Percentiles rank a stretch among this genome's conserved stretches.
Evolutionary conservation across 2,329 filamentous ascomycete genomes (phyloP).

Genomic region (Colletotrichum acutatum): DNA sequence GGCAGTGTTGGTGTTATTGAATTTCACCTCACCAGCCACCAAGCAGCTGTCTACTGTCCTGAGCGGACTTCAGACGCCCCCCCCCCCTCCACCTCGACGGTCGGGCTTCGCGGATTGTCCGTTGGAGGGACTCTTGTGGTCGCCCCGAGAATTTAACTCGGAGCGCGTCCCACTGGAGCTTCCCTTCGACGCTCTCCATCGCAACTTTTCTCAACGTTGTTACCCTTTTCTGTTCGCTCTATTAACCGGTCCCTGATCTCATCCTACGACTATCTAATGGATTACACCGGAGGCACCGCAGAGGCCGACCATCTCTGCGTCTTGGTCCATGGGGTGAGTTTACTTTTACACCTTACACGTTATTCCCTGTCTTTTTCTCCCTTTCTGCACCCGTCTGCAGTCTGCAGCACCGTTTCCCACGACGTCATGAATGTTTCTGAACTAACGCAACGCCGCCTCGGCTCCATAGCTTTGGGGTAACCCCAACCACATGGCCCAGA

Average conservation of each 20-base stretch:
- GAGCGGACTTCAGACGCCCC: constrained; percentile 7
- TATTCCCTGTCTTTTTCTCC: constrained; percentile 12
- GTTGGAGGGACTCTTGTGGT: constrained; percentile 33
- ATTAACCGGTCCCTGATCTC: constrained; percentile 48
- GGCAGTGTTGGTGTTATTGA: constrained; percentile 23
- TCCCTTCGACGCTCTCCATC: constrained; percentile 14
- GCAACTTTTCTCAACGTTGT: constrained; percentile 14
- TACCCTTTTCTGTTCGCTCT: constrained; percentile 46
- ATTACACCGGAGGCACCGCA: constrained; percentile 61
- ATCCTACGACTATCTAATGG: constrained; percentile 47
- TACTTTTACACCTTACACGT: constrained; percentile 47
- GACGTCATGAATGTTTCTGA: constrained; percentile 37
- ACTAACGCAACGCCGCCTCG: constrained; percentile 37
- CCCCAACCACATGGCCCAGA: constrained; percentile 75
- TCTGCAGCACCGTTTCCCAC: neutral
- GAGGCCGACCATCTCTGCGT: constrained; percentile 79
- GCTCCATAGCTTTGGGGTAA: constrained; percentile 78
- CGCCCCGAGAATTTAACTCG: constrained; percentile 35
- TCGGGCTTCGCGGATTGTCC: constrained; percentile 30
- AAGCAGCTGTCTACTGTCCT: neutral
- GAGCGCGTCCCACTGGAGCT: constrained; percentile 24
- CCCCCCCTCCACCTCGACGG: neutral
- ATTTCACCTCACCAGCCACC: neutral
- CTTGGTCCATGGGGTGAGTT: constrained; percentile 75
- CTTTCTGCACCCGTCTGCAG: neutral